Evolutionary conservation across 495 filamentous ascomycete species (phyloP).

Genomic region (Pyrenopolyporus hunteri): DNA sequence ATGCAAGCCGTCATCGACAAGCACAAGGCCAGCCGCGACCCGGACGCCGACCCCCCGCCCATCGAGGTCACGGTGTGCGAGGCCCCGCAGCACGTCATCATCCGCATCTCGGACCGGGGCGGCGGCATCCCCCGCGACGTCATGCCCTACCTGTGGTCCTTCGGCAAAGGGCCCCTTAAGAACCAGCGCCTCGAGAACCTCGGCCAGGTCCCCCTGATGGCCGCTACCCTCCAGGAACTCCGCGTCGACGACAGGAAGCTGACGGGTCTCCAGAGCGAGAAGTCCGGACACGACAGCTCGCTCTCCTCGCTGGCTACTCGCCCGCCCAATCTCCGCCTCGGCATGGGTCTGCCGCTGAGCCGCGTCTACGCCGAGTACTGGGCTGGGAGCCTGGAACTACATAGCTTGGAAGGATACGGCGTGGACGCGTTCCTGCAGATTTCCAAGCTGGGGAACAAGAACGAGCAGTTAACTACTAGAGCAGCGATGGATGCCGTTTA

Average conservation of each 20-base stretch:
- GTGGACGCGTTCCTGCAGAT: conserved; percentile 98
- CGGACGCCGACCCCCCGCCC: conserved; percentile 64
- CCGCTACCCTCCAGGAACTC: conserved; percentile 93
- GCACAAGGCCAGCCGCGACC: conserved; percentile 41
- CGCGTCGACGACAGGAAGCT: conserved; percentile 79
- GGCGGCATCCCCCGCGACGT: conserved; percentile 86
- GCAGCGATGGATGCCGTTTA: conserved; percentile 89
- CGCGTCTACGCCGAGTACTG: conserved; percentile 98
- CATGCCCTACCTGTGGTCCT: conserved; percentile 93
- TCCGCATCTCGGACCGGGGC: conserved; percentile 93
- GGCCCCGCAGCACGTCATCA: conserved; percentile 92
- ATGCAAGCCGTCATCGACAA: conserved; percentile 89
- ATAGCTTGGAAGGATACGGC: conserved; percentile 94
- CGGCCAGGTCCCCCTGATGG: conserved; percentile 85
- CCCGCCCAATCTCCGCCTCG: conserved; percentile 85
- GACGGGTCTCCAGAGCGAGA: conserved; percentile 69
- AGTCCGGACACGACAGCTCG: conserved; percentile 60
- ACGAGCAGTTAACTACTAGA: conserved; percentile 89
- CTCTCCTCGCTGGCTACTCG: conserved; percentile 78
- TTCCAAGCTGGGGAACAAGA: conserved; percentile 96
- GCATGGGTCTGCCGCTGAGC: conserved; percentile 93
- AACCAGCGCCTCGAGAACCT: conserved; percentile 79
- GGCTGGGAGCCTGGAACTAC: conserved; percentile 90
- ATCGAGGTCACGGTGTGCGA: conserved; percentile 96
- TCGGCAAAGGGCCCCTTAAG: conserved; percentile 85